Evolutionary conservation across 345 rosid species (phyloP), one percentile per base, ranked within the genome.

Genomic region (Pistacia atlantica): DNA sequence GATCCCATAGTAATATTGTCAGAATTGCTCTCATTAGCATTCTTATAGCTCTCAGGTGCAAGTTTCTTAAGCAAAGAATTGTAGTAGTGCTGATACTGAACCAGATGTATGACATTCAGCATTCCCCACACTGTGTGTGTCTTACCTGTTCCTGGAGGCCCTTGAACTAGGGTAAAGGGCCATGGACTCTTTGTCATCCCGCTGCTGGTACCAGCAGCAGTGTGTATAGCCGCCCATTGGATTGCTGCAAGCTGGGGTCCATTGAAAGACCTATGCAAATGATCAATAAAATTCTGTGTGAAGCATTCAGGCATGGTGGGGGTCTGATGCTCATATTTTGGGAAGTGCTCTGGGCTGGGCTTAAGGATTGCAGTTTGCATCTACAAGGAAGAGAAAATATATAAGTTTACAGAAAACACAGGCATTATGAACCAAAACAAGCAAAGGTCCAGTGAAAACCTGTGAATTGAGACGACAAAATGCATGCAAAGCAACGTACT

Each of bases 101-200:
- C 99, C 88, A 96, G 83, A 86, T 96, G 99, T 83, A 96, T 96
- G 71, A 96, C 99, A 90, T 96, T 96, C 77, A 96, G 88, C 99
- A 96, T 96, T 80, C 99, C 99, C 97, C 98, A 91, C 17, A 96
- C 99, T 16, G 98, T 96, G 76, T 96, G 99, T 1, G 99, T 96
- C 92, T 96, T 96, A 80, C 99, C 99, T 56, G 99, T 96, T 80
- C 99, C 99, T 20, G 99, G 99, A 76, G 99, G 99, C 51, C 99
- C 99, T 73, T 96, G 99, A 74, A 96, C 99, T 69, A 96, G 98
- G 59, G 99, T 96, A 65, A 96, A 96, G 55, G 99, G 99, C 99
- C 99, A 93, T 14, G 99, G 99, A 76, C 87, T 90, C 90, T 93
- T 93, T 57, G 93, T 80, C 51, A 67, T 72, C 66, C 93, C 93